phyloP scores from a whole-genome alignment of 495 filamentous ascomycete genomes.

The Penicillium argentinense region DNA sequence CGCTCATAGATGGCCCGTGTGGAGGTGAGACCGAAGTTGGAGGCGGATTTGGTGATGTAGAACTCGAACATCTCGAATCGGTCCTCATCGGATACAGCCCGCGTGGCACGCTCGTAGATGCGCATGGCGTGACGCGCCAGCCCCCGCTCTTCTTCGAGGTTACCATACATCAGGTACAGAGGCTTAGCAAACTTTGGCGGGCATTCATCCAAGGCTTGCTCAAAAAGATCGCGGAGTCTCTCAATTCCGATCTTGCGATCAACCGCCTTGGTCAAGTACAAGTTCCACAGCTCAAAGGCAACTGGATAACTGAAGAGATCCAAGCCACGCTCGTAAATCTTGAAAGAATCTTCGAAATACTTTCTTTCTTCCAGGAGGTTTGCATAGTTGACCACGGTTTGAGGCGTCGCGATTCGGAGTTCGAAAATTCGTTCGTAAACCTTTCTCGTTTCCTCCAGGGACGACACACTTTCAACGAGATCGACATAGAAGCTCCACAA shows the following conservation, averaged over 20 bases:
- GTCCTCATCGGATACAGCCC: constrained; percentile 93
- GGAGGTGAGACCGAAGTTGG: constrained; percentile 94
- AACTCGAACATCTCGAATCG: constrained; percentile 98
- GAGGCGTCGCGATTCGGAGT: constrained; percentile 93
- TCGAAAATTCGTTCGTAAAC: constrained; percentile 98
- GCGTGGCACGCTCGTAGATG: constrained; percentile 96
- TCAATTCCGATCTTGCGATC: constrained; percentile 95
- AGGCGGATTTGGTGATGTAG: constrained; percentile 98
- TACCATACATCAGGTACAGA: constrained; percentile 97
- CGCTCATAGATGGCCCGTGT: constrained; percentile 97
- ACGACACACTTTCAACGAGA: constrained; percentile 90
- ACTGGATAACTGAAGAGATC: constrained; percentile 98
- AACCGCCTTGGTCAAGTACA: constrained; percentile 96
- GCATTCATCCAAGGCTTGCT: constrained; percentile 93
- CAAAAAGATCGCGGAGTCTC: constrained; percentile 90
- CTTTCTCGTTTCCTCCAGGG: constrained; percentile 87
- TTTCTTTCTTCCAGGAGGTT: constrained; percentile 93
- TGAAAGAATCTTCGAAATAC: constrained; percentile 98
- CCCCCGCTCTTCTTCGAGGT: constrained; percentile 93
- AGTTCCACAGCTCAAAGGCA: constrained; percentile 97
- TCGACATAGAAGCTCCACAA: constrained; percentile 99
- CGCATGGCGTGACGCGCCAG: constrained; percentile 98
- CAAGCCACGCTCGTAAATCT: constrained; percentile 92
- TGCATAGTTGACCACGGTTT: constrained; percentile 98
- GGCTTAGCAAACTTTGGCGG: constrained; percentile 95